Percentiles rank a stretch among this genome's conserved stretches.
These are phyloP conservation scores for Thalia dealbata DNA, from an alignment of 176 grass and related monocot species.

Conservation along the genomic window DNA sequence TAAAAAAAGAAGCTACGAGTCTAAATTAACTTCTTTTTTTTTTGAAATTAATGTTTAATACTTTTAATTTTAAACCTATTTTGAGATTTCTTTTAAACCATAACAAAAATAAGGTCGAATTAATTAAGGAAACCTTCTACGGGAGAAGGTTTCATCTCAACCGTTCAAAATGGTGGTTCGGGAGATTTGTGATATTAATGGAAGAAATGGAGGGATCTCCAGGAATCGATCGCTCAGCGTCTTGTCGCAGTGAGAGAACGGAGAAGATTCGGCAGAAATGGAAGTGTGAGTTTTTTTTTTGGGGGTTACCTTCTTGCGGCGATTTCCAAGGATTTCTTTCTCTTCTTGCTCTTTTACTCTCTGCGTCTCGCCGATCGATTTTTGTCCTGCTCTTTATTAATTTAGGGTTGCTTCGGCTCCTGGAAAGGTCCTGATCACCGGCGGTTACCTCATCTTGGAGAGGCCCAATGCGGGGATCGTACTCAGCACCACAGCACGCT, in stretches of 20 bases:
- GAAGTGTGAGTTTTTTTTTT: not conserved
- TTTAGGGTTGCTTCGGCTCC: slow-evolving; percentile 77
- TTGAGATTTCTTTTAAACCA: too few relatives aligned
- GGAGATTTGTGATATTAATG: not conserved
- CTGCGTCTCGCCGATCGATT: too few relatives aligned
- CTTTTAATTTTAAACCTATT: too few relatives aligned
- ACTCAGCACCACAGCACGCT: slow-evolving; percentile 76
- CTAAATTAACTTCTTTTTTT: too few relatives aligned
- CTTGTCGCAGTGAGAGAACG: too few relatives aligned
- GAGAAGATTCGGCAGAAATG: not conserved
- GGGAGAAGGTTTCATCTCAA: not conserved
- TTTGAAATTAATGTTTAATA: too few relatives aligned
- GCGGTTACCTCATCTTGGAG: slow-evolving; percentile 86
- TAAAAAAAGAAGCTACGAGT: too few relatives aligned
- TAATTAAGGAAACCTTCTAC: too few relatives aligned
- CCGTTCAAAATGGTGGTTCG: too few relatives aligned
- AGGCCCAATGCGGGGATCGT: slow-evolving; percentile 79
- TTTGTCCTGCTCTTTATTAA: not conserved
- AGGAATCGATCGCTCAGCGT: not conserved
- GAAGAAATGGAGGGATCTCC: not conserved
- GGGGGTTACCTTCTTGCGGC: not conserved
- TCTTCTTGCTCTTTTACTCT: not conserved
- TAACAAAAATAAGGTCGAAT: too few relatives aligned
- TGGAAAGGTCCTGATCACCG: slow-evolving; percentile 76
- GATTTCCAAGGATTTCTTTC: not conserved